Conservation (phyloP, 2,329 filamentous ascomycete species). For the Juglanconis oblonga region DNA sequence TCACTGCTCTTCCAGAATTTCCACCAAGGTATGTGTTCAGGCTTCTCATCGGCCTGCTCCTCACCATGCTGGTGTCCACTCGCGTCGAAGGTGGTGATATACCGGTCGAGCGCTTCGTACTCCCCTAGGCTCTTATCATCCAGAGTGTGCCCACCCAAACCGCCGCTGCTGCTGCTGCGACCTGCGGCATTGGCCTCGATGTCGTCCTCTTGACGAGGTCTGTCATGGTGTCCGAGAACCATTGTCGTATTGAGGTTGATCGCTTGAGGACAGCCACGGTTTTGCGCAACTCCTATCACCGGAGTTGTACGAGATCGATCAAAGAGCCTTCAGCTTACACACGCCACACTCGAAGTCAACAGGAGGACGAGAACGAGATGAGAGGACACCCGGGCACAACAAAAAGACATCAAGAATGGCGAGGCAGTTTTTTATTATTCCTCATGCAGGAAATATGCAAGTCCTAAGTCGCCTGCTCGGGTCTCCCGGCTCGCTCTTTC, state of each 20-base stretch:
- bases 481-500: background rate
- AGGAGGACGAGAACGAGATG: background rate
- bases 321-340: background rate
- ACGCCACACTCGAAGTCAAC: background rate
- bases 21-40: conserved; percentile 52
- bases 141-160: background rate
- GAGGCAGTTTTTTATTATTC: background rate
- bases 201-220: conserved; percentile 2
- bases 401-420: background rate
- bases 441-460: background rate
- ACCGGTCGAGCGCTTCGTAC: conserved; percentile 31
- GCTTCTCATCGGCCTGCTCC: conserved; percentile 18
- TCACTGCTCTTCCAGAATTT: conserved; percentile 50
- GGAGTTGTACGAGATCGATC: background rate
- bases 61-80: conserved; percentile 21
- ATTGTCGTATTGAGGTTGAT: background rate
- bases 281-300: background rate
- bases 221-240: conserved; percentile 8
- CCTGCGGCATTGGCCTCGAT: conserved; percentile 13
- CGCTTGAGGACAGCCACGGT: background rate
- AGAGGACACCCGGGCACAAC: background rate
- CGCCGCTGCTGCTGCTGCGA: background rate
- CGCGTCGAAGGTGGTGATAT: conserved; percentile 29
- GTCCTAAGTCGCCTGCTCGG: background rate
- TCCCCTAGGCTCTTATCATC: conserved; percentile 26